These are phyloP conservation scores for Excoecaria cochinchinensis DNA, from an alignment of 345 rosid species.

Conservation along the genomic window DNA sequence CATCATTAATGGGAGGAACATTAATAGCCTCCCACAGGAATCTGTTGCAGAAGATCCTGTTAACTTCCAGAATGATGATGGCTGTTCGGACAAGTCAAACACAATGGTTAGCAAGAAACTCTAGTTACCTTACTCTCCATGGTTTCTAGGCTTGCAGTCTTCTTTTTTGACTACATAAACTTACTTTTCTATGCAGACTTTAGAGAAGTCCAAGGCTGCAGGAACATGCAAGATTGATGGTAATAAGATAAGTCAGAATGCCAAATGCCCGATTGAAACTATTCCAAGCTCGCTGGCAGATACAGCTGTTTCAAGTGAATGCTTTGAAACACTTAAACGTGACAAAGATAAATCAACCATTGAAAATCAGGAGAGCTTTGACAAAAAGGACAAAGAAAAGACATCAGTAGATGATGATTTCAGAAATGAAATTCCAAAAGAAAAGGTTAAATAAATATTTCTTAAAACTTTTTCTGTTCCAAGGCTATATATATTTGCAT, in stretches of 20 bases:
- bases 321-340: slow-evolving; percentile 10
- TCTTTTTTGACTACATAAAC: neutral
- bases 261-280: neutral
- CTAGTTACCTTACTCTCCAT: neutral
- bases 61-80: slow-evolving; percentile 15
- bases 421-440: slow-evolving; percentile 1
- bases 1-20: neutral
- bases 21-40: slow-evolving; percentile 7
- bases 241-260: slow-evolving; percentile 6
- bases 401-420: neutral
- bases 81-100: neutral
- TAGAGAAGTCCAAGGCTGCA: neutral
- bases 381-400: slow-evolving; percentile 19
- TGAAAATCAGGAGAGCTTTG: slow-evolving; percentile 15
- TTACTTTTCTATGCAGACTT: neutral
- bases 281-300: neutral
- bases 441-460: slow-evolving; percentile 11
- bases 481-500: neutral
- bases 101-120: slow-evolving; percentile 19
- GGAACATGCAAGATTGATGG: neutral
- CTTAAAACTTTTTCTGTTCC: neutral
- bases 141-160: neutral
- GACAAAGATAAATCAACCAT: slow-evolving; percentile 13
- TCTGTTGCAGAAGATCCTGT: slow-evolving; percentile 3
- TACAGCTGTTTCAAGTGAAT: slow-evolving; percentile 13